Evolutionary conservation across 1,284 basidiomycete genomes (phyloP).

Genomic region (Apiotrichum laibachii): DNA sequence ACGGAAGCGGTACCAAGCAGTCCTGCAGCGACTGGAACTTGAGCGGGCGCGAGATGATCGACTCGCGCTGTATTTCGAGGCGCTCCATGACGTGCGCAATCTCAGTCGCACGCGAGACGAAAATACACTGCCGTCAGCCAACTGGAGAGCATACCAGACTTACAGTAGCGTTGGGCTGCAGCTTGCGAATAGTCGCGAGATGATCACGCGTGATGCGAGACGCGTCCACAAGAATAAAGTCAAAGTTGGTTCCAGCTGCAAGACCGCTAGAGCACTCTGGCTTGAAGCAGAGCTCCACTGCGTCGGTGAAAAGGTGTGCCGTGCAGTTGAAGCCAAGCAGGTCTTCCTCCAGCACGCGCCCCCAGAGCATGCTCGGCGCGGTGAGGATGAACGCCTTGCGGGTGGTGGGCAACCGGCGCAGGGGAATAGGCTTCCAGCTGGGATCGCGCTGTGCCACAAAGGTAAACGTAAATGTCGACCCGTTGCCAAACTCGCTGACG

Average conservation of each 20-base stretch:
- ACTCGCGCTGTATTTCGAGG: conserved; percentile 24
- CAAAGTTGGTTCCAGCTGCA: conserved; percentile 21
- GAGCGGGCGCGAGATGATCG: conserved; percentile 42
- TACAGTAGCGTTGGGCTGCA: conserved; percentile 34
- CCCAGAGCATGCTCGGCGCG: conserved; percentile 23
- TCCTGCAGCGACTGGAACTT: conserved; percentile 41
- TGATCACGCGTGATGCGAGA: conserved; percentile 15
- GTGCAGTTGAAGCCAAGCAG: conserved; percentile 29
- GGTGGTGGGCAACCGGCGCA: conserved; percentile 9
- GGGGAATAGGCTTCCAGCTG: conserved; percentile 10
- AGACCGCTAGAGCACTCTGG: conserved; percentile 26
- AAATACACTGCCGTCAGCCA: conserved; percentile 30
- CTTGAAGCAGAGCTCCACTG: conserved; percentile 18
- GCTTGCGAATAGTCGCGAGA: conserved; percentile 21
- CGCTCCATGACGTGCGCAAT: conserved; percentile 25
- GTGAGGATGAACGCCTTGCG: conserved; percentile 32
- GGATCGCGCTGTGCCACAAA: conserved; percentile 32
- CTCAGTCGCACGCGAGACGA: conserved; percentile 35
- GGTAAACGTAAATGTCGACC: conserved; percentile 45
- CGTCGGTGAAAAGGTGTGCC: conserved; percentile 33
- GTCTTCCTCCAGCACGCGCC: conserved; percentile 35
- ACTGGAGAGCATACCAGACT: background rate
- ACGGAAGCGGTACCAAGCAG: conserved; percentile 17
- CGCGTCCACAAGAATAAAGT: conserved; percentile 33
- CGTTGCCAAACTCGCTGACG: conserved; percentile 44